These are phyloP conservation scores for Phaeosphaeria sp. DNA, from an alignment of 2,329 filamentous ascomycete species.

Conservation along the genomic window DNA sequence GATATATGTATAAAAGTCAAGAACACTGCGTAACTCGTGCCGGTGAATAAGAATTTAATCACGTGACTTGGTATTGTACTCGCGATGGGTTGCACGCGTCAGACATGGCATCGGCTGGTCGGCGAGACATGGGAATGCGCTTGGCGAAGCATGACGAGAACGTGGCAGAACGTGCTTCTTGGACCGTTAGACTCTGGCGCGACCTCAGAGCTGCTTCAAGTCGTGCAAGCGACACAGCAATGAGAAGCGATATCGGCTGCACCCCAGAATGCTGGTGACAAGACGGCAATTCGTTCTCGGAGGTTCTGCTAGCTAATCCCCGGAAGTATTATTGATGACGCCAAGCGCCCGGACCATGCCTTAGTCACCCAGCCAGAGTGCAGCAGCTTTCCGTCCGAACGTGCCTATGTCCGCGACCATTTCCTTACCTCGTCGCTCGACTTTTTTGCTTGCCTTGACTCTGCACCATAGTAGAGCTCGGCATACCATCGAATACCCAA, in stretches of 20 bases:
- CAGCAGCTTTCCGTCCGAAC: constrained; percentile 1
- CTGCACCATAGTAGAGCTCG: constrained; percentile 29
- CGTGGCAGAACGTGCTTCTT: background rate
- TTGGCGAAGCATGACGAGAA: background rate
- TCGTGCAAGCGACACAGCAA: background rate
- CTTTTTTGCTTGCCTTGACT: constrained; percentile 16
- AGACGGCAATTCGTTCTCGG: background rate
- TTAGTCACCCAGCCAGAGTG: constrained; percentile 2
- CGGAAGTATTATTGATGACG: background rate
- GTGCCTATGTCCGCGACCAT: background rate
- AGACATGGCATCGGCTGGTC: background rate
- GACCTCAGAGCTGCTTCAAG: background rate
- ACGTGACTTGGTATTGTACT: background rate
- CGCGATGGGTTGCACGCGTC: constrained; percentile 1
- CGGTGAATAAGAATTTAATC: background rate
- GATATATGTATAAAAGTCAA: background rate
- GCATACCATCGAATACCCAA: constrained; percentile 25
- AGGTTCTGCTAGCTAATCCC: background rate
- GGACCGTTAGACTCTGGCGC: background rate
- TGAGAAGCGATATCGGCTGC: background rate
- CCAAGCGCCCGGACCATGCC: background rate
- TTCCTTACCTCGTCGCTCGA: constrained; percentile 3
- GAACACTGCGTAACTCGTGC: too few species aligned
- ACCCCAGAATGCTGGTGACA: background rate
- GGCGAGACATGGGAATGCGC: background rate